These are phyloP conservation scores for Globisporangium cylindrosporum DNA, from an alignment of 352 stramenopile species.

Conservation along the genomic window DNA sequence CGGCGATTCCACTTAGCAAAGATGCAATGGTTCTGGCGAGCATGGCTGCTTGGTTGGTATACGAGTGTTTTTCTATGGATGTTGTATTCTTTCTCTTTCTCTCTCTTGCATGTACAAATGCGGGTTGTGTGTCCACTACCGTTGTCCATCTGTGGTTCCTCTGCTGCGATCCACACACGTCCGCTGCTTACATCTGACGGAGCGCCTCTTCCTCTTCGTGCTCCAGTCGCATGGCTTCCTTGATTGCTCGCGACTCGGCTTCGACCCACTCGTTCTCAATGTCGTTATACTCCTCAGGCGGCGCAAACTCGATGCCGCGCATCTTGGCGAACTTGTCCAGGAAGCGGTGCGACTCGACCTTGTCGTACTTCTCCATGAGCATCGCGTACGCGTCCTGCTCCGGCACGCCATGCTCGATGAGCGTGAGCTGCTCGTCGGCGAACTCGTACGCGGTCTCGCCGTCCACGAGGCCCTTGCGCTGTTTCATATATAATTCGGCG, in stretches of 20 bases:
- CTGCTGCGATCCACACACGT: neutral
- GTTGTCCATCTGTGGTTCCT: neutral
- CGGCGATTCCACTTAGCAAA: neutral
- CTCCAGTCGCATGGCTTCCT: constrained; percentile 83
- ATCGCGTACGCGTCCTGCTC: constrained; percentile 80
- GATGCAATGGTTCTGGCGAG: neutral
- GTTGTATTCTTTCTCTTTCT: neutral
- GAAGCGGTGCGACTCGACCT: constrained; percentile 79
- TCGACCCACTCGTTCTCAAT: constrained; percentile 82
- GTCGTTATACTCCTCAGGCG: constrained; percentile 77
- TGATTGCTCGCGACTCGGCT: constrained; percentile 72
- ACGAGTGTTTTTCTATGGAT: constrained; percentile 12
- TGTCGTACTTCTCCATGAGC: constrained; percentile 83
- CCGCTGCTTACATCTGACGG: constrained; percentile 43
- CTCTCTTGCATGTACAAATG: neutral
- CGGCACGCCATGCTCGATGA: constrained; percentile 79
- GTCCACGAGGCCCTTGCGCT: constrained; percentile 64
- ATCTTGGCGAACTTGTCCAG: constrained; percentile 80
- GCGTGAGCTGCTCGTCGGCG: constrained; percentile 80
- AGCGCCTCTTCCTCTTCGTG: constrained; percentile 77
- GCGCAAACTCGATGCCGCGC: constrained; percentile 74
- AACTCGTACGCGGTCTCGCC: constrained; percentile 85
- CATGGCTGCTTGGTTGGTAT: neutral
- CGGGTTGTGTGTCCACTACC: neutral
- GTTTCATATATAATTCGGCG: constrained; percentile 79